These are phyloP conservation scores for Fusarium abutilonis DNA, from an alignment of 2,329 filamentous ascomycete genomes.

Conservation along the genomic window DNA sequence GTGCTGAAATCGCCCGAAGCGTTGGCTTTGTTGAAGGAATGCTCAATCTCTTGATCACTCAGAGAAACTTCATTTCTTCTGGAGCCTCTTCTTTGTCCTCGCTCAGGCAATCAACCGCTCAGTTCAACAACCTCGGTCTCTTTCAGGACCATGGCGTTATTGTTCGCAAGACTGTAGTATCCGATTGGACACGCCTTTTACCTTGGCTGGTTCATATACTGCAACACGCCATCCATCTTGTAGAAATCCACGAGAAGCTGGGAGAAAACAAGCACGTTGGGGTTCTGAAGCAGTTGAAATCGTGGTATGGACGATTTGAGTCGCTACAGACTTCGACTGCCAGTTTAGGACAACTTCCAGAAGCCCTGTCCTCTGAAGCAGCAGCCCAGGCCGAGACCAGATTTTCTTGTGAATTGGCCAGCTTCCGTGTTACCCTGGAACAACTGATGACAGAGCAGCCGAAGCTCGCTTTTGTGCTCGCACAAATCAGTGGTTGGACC, in stretches of 20 bases:
- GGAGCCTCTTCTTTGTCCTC: conserved; percentile 51
- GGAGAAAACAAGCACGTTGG: conserved; percentile 61
- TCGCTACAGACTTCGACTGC: conserved; percentile 55
- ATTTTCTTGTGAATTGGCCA: conserved; percentile 51
- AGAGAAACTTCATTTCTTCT: conserved; percentile 63
- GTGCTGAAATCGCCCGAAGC: conserved; percentile 80
- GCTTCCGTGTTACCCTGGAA: conserved; percentile 55
- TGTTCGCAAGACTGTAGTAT: conserved; percentile 20
- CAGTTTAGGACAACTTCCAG: conserved; percentile 60
- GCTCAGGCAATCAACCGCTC: conserved; percentile 52
- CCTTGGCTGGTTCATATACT: conserved; percentile 78
- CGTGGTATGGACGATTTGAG: conserved; percentile 61
- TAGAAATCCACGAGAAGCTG: conserved; percentile 74
- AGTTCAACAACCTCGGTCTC: conserved; percentile 51
- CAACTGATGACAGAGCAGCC: conserved; percentile 56
- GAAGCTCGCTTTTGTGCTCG: conserved; percentile 70
- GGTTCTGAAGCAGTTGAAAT: conserved; percentile 58
- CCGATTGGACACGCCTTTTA: conserved; percentile 45
- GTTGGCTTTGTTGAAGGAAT: conserved; percentile 89
- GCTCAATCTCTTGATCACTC: conserved; percentile 70
- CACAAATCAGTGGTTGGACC: conserved; percentile 74
- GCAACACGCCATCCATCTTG: conserved; percentile 67
- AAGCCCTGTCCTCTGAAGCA: conserved; percentile 57
- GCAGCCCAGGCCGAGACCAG: conserved; percentile 49
- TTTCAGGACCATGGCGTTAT: conserved; percentile 41